Evolutionary conservation across 2,329 filamentous ascomycete genomes (phyloP).

Genomic region (Colletotrichum tofieldiae): DNA sequence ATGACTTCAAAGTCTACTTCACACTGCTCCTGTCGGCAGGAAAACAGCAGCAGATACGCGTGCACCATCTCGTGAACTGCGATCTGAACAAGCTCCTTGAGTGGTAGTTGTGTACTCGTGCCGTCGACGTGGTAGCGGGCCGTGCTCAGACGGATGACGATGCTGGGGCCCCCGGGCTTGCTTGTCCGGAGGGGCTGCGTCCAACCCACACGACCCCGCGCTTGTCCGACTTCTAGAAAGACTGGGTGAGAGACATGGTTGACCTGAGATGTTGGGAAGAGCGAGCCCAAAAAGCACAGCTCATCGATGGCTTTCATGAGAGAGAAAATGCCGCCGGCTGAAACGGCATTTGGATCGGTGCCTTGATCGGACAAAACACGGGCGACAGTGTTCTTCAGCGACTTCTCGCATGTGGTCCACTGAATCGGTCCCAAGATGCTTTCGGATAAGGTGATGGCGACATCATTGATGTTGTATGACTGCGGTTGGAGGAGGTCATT

Average conservation of each 20-base stretch:
- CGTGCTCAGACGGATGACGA: constrained; percentile 41
- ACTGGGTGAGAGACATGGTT: constrained; percentile 36
- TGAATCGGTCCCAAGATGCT: constrained; percentile 22
- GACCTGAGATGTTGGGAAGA: constrained; percentile 35
- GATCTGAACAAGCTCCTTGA: constrained; percentile 50
- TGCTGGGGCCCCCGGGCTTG: constrained; percentile 30
- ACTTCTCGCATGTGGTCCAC: constrained; percentile 29
- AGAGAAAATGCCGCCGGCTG: constrained; percentile 22
- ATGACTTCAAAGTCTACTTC: constrained; percentile 32
- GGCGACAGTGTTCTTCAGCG: constrained; percentile 26
- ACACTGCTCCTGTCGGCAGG: constrained; percentile 31
- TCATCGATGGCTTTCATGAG: constrained; percentile 39
- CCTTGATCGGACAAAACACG: constrained; percentile 30
- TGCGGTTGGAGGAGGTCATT: constrained; percentile 17
- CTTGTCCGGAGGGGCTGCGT: constrained; percentile 31
- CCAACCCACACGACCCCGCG: constrained; percentile 36
- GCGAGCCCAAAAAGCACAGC: constrained; percentile 27
- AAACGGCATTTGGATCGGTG: constrained; percentile 16
- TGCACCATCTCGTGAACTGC: constrained; percentile 49
- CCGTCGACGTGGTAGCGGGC: constrained; percentile 25
- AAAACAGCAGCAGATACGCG: constrained; percentile 38
- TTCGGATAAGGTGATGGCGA: constrained; percentile 36
- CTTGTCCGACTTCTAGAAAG: constrained; percentile 33
- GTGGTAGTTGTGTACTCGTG: constrained; percentile 43
- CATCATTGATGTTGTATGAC: constrained; percentile 34